phyloP scores from a whole-genome alignment of 495 filamentous ascomycete genomes.

The Lasiosphaeriaceae sp. region DNA sequence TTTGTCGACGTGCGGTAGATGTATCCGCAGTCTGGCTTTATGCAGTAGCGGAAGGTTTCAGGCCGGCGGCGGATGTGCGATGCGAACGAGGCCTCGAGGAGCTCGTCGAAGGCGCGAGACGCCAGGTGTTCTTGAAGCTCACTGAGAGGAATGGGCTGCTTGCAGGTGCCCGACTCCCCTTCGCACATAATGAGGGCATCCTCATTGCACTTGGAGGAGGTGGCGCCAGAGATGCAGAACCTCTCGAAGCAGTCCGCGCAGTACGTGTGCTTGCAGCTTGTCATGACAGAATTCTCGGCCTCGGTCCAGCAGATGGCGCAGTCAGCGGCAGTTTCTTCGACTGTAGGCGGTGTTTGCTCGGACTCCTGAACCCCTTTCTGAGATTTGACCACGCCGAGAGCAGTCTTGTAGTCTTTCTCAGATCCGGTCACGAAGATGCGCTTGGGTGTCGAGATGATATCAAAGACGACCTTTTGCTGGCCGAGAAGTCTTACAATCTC shows the following conservation, averaged over 20 bases:
- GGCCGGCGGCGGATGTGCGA: slow-evolving; percentile 34
- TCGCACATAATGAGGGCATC: slow-evolving; percentile 27
- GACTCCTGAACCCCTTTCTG: not conserved
- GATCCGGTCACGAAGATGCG: slow-evolving; percentile 30
- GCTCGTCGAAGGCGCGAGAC: slow-evolving; percentile 31
- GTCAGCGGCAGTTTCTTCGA: slow-evolving; percentile 11
- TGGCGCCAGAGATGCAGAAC: slow-evolving; percentile 27
- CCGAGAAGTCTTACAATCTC: slow-evolving; percentile 31
- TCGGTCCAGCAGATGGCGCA: slow-evolving; percentile 42
- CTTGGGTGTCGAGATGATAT: slow-evolving; percentile 28
- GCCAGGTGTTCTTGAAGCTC: slow-evolving; percentile 37
- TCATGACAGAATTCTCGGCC: slow-evolving; percentile 34
- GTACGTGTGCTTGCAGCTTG: slow-evolving; percentile 41
- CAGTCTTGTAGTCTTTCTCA: slow-evolving; percentile 16
- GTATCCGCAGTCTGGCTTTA: slow-evolving; percentile 37
- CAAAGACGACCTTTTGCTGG: slow-evolving; percentile 20
- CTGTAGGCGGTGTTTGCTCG: not conserved
- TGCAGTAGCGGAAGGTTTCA: slow-evolving; percentile 33
- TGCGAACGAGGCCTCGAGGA: slow-evolving; percentile 36
- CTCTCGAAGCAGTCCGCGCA: slow-evolving; percentile 42
- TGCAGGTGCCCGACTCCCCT: slow-evolving; percentile 25
- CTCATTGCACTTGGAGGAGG: slow-evolving; percentile 1
- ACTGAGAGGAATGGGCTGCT: slow-evolving; percentile 19
- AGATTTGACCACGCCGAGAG: slow-evolving; percentile 11
- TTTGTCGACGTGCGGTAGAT: slow-evolving; percentile 30